Base-by-base conservation (phyloP, 176 grass and related monocot species). In the Carex cristatella region DNA sequence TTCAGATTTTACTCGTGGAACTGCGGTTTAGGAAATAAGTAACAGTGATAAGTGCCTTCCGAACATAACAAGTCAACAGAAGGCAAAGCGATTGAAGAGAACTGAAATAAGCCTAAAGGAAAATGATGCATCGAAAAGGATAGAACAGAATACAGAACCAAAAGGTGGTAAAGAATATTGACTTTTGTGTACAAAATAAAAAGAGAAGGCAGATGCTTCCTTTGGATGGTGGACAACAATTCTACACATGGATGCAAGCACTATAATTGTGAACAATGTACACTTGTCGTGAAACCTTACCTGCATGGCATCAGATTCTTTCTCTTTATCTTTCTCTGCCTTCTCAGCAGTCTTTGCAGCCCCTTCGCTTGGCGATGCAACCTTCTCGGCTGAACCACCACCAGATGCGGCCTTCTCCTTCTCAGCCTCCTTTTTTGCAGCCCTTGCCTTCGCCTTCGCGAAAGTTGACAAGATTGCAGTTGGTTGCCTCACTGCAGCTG, bases 391-490 rank as follows among this genome's bases (percentile, higher is more conserved):
- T 80, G 89, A 91, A 76, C 90, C 92, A 61, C 68, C 82, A 15
- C 79, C 55, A 64, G 87, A 11, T 1, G 80, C 32, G 30, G 88
- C 10, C 87, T 99, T 99, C 84, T 96, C 97, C 61, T 83, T 94
- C 83, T 99, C 96, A 64, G 96, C 91, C 2, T 99, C 96, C 80
- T 99, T 99, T 84, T 96, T 99, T 31, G 93, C 81, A 51, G 81
- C 93, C 71, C 90, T 92, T 56, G 91, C 90, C 86, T 99, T 99
- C 33, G 97, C 91, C 82, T 99, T 99, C 10, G 97, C 97, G 71
- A 93, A 91, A 51, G 94, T 99, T 49, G 97, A 99, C 85, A 99
- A 86, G 85, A 99, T 91, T 48, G 97, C 97, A 28, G 91, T 92
- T 10, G 97, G 97, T 49, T 95, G 84, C 74, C 93, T 94, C 37